phyloP scores from a whole-genome alignment of 2,329 filamentous ascomycete species.

The Torrubiellomyces zombiae region DNA sequence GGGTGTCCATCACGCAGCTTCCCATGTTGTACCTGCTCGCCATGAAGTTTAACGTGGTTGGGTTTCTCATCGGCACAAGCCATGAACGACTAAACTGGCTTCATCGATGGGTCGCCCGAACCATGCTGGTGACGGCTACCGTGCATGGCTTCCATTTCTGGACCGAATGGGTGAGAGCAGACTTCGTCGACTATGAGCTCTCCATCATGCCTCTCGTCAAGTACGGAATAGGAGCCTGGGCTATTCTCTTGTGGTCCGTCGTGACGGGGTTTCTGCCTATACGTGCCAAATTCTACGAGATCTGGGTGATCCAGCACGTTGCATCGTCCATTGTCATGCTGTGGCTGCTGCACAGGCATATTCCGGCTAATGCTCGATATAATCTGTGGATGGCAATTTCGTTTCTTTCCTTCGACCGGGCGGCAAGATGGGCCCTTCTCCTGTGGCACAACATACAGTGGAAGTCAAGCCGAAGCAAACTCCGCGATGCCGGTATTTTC shows the following conservation, averaged over 20 bases:
- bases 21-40: slow-evolving; percentile 47
- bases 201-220: slow-evolving; percentile 46
- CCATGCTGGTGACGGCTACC: slow-evolving; percentile 49
- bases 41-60: slow-evolving; percentile 42
- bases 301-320: slow-evolving; percentile 54
- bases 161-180: slow-evolving; percentile 41
- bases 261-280: slow-evolving; percentile 46
- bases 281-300: slow-evolving; percentile 48
- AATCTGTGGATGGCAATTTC: slow-evolving; percentile 51
- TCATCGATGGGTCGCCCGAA: slow-evolving; percentile 55
- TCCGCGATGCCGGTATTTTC: slow-evolving; percentile 29
- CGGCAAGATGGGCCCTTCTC: slow-evolving; percentile 30
- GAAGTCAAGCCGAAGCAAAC: slow-evolving; percentile 21
- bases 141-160: slow-evolving; percentile 58
- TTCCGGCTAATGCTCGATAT: slow-evolving; percentile 39
- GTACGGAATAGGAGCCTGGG: slow-evolving; percentile 53
- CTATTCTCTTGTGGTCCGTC: slow-evolving; percentile 46
- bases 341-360: slow-evolving; percentile 46
- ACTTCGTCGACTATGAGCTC: slow-evolving; percentile 42
- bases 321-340: slow-evolving; percentile 43
- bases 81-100: slow-evolving; percentile 59
- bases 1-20: slow-evolving; percentile 48
- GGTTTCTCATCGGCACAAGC: slow-evolving; percentile 41
- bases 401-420: slow-evolving; percentile 44
- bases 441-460: slow-evolving; percentile 36